phyloP scores from a whole-genome alignment of 2,329 filamentous ascomycete species.

The Talaromyces sp. region DNA sequence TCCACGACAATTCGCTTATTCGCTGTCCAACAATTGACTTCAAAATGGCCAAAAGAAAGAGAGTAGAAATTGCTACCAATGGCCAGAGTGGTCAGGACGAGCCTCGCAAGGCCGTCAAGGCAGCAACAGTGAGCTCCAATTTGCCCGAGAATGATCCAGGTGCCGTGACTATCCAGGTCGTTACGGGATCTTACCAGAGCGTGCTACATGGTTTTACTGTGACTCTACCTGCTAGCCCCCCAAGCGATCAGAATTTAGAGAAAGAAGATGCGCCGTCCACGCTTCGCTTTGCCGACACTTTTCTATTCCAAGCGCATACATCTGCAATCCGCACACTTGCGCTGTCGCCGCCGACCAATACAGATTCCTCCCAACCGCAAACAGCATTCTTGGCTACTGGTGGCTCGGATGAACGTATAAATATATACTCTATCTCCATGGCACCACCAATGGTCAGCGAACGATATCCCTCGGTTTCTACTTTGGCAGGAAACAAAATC shows the following conservation, averaged over 20 bases:
- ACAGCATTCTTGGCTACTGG: constrained; percentile 89
- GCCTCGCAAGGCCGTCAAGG: constrained; percentile 36
- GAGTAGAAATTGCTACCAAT: constrained; percentile 33
- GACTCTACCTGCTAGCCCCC: constrained; percentile 48
- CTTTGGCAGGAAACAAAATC: constrained; percentile 68
- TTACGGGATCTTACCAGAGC: constrained; percentile 91
- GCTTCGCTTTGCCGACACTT: constrained; percentile 80
- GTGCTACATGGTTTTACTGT: constrained; percentile 86
- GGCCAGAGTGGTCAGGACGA: constrained; percentile 22
- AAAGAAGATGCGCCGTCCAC: constrained; percentile 27
- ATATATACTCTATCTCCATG: constrained; percentile 83
- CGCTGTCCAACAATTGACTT: background rate
- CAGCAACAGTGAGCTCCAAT: constrained; percentile 24
- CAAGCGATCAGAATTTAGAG: constrained; percentile 12
- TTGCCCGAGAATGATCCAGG: constrained; percentile 29
- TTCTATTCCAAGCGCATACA: constrained; percentile 90
- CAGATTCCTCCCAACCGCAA: constrained; percentile 56
- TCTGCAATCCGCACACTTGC: constrained; percentile 88
- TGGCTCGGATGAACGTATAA: constrained; percentile 89
- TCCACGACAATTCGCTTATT: background rate
- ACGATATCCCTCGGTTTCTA: constrained; percentile 59
- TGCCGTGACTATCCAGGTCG: constrained; percentile 71
- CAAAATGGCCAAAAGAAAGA: constrained; percentile 47
- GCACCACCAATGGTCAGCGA: constrained; percentile 59
- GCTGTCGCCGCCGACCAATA: constrained; percentile 69